Evolutionary conservation across 1,284 basidiomycete species (phyloP).

Genomic region (Ceratobasidium sp.): DNA sequence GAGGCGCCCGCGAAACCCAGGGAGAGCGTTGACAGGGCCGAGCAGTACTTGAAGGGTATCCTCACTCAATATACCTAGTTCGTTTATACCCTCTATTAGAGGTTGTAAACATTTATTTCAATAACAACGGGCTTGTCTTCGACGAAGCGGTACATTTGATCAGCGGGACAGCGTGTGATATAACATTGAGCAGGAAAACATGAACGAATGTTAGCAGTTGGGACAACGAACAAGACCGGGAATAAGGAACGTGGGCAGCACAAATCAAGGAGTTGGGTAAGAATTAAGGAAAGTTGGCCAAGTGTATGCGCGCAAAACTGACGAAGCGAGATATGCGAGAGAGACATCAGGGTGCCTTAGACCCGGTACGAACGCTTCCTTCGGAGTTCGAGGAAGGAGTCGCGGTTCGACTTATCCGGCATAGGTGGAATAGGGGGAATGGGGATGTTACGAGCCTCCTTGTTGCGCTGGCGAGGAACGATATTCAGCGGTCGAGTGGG

Average conservation of each 20-base stretch:
- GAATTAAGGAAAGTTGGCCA: not conserved
- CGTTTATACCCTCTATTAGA: not conserved
- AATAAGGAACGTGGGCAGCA: slow-evolving; percentile 1
- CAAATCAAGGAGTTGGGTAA: not conserved
- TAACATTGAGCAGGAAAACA: not conserved
- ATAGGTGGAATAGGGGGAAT: slow-evolving; percentile 18
- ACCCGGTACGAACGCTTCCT: slow-evolving; percentile 25
- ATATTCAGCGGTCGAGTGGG: slow-evolving; percentile 12
- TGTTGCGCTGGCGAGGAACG: not conserved
- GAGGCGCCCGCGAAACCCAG: slow-evolving; percentile 24
- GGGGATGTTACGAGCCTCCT: not conserved
- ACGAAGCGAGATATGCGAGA: not conserved
- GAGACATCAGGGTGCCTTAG: not conserved
- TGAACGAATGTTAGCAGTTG: not conserved
- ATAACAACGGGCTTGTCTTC: too few relatives aligned
- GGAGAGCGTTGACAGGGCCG: slow-evolving; percentile 22
- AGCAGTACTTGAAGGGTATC: slow-evolving; percentile 35
- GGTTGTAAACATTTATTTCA: not conserved
- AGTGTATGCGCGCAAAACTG: slow-evolving; percentile 14
- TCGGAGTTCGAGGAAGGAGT: slow-evolving; percentile 31
- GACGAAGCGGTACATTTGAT: too few relatives aligned
- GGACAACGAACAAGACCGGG: not conserved
- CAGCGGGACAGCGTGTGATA: not conserved
- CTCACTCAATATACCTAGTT: not conserved
- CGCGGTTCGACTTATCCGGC: slow-evolving; percentile 14